These are phyloP conservation scores for Neonectria ditissima DNA, from an alignment of 2,329 filamentous ascomycete species.

Conservation along the genomic window DNA sequence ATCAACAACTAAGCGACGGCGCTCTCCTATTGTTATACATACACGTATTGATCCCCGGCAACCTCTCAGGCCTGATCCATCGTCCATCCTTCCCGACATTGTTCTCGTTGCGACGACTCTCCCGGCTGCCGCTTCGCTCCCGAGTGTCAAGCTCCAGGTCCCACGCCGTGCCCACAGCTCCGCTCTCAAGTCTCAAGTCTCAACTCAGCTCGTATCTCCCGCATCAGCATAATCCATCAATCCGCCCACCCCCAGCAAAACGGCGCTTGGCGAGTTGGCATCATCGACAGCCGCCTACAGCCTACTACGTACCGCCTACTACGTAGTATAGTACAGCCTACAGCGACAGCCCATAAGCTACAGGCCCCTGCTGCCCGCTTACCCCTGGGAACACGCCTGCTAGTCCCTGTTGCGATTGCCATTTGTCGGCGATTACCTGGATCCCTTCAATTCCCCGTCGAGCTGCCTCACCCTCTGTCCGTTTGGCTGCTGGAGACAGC, in stretches of 20 bases:
- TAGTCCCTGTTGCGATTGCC: conserved; percentile 16
- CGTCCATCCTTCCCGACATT: conserved; percentile 22
- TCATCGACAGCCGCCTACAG: conserved; percentile 8
- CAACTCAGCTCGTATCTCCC: conserved; percentile 27
- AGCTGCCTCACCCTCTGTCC: conserved; percentile 10
- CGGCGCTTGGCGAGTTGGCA: conserved; percentile 23
- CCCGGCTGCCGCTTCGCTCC: conserved; percentile 8
- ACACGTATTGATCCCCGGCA: conserved; percentile 29
- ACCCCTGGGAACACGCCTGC: conserved; percentile 16
- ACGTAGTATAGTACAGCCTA: too few relatives aligned
- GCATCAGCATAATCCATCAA: conserved; percentile 22
- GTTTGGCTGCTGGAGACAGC: background rate
- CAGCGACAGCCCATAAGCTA: background rate
- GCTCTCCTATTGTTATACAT: conserved; percentile 29
- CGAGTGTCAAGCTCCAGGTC: background rate
- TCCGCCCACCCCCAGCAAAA: conserved; percentile 18
- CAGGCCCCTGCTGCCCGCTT: conserved; percentile 15
- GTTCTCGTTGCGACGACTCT: conserved; percentile 7
- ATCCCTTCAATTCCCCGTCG: conserved; percentile 27
- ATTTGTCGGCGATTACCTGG: conserved; percentile 22
- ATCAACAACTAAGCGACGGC: conserved; percentile 14
- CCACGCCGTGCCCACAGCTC: background rate
- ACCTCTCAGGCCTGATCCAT: conserved; percentile 19
- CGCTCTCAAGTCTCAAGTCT: background rate
- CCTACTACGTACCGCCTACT: background rate